Evolutionary conservation across 495 filamentous ascomycete genomes (phyloP).

Genomic region (Hypoxylon fuscum): DNA sequence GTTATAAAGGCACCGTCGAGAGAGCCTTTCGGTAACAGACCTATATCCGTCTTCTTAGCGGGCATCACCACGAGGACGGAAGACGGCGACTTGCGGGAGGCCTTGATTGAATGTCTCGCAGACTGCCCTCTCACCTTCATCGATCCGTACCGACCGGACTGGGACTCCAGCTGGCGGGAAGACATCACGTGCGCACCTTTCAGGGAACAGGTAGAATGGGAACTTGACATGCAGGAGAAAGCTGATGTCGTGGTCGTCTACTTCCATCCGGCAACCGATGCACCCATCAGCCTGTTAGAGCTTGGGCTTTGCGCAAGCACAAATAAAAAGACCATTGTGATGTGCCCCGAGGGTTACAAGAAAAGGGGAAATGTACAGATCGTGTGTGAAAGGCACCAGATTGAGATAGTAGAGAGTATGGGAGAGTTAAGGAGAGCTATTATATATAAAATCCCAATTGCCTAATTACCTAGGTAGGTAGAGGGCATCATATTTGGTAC

Average conservation of each 20-base stretch:
- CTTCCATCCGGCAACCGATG: conserved; percentile 57
- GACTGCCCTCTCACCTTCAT: conserved; percentile 62
- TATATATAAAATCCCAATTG: conserved; percentile 37
- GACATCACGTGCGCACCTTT: conserved; percentile 56
- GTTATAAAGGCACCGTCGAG: conserved; percentile 46
- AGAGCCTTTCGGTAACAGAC: conserved; percentile 36
- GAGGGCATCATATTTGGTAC: not conserved
- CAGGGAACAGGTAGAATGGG: conserved; percentile 65
- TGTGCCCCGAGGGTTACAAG: conserved; percentile 61
- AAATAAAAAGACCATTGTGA: conserved; percentile 58
- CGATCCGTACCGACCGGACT: conserved; percentile 65
- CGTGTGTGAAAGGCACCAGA: conserved; percentile 56
- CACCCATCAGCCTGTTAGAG: conserved; percentile 62
- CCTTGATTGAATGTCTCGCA: conserved; percentile 45
- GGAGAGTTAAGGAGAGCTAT: conserved; percentile 42
- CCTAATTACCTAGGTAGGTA: not conserved
- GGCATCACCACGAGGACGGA: conserved; percentile 47
- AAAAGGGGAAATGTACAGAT: conserved; percentile 66
- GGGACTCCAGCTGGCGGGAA: conserved; percentile 62
- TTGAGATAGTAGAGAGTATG: conserved; percentile 48
- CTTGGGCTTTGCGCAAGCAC: conserved; percentile 61
- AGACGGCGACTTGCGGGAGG: conserved; percentile 53
- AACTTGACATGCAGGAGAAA: conserved; percentile 62
- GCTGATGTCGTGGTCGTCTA: conserved; percentile 65
- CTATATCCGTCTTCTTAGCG: conserved; percentile 56